These are phyloP conservation scores for Violaceomyces palustris DNA, from an alignment of 1,284 basidiomycete genomes.

Conservation along the genomic window DNA sequence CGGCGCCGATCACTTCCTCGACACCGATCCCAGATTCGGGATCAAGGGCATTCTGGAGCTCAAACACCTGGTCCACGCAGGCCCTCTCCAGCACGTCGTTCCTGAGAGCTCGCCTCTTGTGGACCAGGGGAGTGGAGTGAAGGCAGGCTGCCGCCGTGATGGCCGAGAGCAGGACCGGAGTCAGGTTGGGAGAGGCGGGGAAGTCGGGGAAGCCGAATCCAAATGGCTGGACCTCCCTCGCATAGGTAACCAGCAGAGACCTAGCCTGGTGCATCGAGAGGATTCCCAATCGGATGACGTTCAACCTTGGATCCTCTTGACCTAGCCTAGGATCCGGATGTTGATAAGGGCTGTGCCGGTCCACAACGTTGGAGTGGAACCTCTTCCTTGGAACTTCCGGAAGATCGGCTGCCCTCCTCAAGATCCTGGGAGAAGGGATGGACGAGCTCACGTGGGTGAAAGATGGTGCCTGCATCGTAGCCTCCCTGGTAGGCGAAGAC, in stretches of 20 bases:
- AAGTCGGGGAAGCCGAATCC: conserved; percentile 18
- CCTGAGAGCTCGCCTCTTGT: conserved; percentile 3
- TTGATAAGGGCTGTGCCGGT: conserved; percentile 14
- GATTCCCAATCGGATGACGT: conserved; percentile 14
- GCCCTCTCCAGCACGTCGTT: conserved; percentile 9
- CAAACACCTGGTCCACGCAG: conserved; percentile 12
- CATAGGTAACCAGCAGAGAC: conserved; percentile 8
- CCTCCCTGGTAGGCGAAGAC: too few relatives aligned
- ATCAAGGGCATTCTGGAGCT: too few relatives aligned
- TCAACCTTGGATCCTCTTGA: conserved; percentile 12
- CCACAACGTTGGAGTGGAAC: too few relatives aligned
- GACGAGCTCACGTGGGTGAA: too few relatives aligned
- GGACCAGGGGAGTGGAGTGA: neutral
- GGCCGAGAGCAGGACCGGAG: conserved; percentile 9
- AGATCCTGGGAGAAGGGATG: too few relatives aligned
- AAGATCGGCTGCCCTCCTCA: too few relatives aligned
- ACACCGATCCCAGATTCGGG: conserved; percentile 17
- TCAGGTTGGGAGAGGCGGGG: conserved; percentile 13
- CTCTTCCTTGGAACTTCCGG: too few relatives aligned
- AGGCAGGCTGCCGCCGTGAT: conserved; percentile 6
- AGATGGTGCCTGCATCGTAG: too few relatives aligned
- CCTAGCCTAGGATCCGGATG: conserved; percentile 6
- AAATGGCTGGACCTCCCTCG: conserved; percentile 11
- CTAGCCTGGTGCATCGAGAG: conserved; percentile 8
- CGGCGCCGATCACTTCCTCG: conserved; percentile 18